phyloP scores from a whole-genome alignment of 148 eudicot genomes.

The Rheum nobile region DNA sequence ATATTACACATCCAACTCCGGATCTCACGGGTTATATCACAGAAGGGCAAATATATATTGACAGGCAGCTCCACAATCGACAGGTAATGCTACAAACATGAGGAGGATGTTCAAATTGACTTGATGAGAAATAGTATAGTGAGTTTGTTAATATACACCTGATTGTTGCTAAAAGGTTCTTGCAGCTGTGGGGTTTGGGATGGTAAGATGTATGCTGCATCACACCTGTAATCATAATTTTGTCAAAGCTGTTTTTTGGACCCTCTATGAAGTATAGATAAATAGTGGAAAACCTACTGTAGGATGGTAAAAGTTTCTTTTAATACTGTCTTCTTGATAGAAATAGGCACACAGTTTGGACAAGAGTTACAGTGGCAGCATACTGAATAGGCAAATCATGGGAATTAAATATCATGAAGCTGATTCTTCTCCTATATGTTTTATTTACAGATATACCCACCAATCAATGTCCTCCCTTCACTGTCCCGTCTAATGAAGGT shows the following conservation, averaged over 20 bases:
- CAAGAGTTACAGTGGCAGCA: too few relatives aligned
- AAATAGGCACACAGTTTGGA: not conserved
- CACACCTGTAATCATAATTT: not conserved
- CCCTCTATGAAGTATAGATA: not conserved
- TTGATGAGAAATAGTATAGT: not conserved
- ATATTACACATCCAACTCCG: slow-evolving; percentile 86
- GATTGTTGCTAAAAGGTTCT: not conserved
- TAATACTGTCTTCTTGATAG: not conserved
- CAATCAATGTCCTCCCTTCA: slow-evolving; percentile 80
- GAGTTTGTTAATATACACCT: not conserved
- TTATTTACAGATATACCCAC: slow-evolving; percentile 62
- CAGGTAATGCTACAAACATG: slow-evolving; percentile 30
- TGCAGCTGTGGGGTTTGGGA: not conserved
- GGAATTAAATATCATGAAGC: not conserved
- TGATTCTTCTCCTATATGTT: slow-evolving; percentile 2
- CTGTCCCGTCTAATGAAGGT: slow-evolving; percentile 82
- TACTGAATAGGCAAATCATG: not conserved
- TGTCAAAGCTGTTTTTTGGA: not conserved
- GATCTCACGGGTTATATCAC: slow-evolving; percentile 89
- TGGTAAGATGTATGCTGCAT: not conserved
- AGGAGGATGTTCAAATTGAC: not conserved
- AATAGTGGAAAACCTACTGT: not conserved
- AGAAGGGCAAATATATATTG: slow-evolving; percentile 83
- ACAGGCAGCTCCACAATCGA: slow-evolving; percentile 71
- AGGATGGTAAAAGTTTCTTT: not conserved